phyloP scores from a whole-genome alignment of 768 basidiomycete species.

The Gautieria morchelliformis region DNA sequence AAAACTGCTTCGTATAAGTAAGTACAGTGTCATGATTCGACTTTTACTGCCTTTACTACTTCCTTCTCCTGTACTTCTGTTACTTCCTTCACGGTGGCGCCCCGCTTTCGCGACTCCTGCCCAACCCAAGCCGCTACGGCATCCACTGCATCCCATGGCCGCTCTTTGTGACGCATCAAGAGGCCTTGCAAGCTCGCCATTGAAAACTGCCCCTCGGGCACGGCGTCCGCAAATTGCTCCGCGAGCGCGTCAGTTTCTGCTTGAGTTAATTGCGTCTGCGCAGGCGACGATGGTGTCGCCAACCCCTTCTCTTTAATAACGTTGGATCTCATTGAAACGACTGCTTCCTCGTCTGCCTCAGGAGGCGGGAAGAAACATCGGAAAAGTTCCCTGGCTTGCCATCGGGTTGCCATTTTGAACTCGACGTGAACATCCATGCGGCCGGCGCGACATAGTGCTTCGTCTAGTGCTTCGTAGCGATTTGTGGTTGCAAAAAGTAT shows the following conservation, averaged over 20 bases:
- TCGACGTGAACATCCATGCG: constrained; percentile 75
- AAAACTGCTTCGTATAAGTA: too few species aligned
- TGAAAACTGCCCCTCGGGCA: constrained; percentile 30
- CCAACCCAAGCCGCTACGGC: constrained; percentile 40
- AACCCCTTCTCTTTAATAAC: constrained; percentile 11
- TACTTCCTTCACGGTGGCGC: background rate
- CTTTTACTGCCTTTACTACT: too few species aligned
- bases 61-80: background rate
- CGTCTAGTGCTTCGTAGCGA: constrained; percentile 57
- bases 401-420: constrained; percentile 63
- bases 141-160: constrained; percentile 46
- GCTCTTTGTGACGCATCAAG: constrained; percentile 58
- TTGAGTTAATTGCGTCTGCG: background rate
- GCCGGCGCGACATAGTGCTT: constrained; percentile 68
- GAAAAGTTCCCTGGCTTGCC: constrained; percentile 59
- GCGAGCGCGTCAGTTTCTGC: constrained; percentile 10
- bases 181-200: constrained; percentile 46
- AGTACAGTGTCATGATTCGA: too few species aligned
- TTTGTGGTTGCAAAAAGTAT: constrained; percentile 75
- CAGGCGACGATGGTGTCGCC: background rate
- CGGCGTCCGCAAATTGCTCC: constrained; percentile 11
- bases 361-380: constrained; percentile 55
- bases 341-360: constrained; percentile 14
- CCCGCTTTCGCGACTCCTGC: constrained; percentile 24
- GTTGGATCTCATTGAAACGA: constrained; percentile 16